Conservation (phyloP, 768 basidiomycete genomes). For the Lyophyllum shimeji region DNA sequence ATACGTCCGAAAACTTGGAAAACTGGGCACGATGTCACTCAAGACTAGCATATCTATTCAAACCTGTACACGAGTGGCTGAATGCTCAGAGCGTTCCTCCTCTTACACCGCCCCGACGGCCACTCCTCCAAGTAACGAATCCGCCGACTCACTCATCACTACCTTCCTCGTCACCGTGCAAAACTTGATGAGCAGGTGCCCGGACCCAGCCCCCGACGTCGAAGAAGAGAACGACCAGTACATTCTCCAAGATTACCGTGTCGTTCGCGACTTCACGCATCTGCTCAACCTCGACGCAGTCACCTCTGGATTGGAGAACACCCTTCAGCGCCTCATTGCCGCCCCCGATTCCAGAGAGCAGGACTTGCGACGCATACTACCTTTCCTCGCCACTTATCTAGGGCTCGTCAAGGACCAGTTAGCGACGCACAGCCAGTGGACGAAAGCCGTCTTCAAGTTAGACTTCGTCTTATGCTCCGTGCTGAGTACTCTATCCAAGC, state of each 20-base stretch:
- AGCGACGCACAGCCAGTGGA: constrained; percentile 58
- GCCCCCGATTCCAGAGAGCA: constrained; percentile 29
- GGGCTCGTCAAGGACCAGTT: constrained; percentile 59
- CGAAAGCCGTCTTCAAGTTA: constrained; percentile 81
- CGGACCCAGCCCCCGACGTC: constrained; percentile 19
- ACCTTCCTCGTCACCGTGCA: constrained; percentile 68
- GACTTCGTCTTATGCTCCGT: constrained; percentile 74
- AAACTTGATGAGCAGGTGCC: constrained; percentile 44
- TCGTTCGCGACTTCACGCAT: constrained; percentile 44
- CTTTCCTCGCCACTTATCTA: constrained; percentile 73
- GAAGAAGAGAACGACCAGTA: constrained; percentile 44
- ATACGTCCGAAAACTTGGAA: constrained; percentile 16
- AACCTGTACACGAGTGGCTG: constrained; percentile 33
- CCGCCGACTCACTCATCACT: constrained; percentile 52
- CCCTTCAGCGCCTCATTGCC: constrained; percentile 39
- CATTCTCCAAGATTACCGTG: constrained; percentile 46
- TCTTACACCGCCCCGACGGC: constrained; percentile 2
- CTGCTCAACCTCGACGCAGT: constrained; percentile 49
- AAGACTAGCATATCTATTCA: constrained; percentile 30
- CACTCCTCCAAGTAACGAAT: constrained; percentile 15
- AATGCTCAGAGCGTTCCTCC: constrained; percentile 20
- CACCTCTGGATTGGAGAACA: constrained; percentile 35
- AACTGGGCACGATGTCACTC: constrained; percentile 27
- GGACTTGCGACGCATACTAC: constrained; percentile 50
- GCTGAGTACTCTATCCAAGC: constrained; percentile 67